phyloP scores from a whole-genome alignment of 1,284 basidiomycete species.

The Filobasidium uniguttulatum region DNA sequence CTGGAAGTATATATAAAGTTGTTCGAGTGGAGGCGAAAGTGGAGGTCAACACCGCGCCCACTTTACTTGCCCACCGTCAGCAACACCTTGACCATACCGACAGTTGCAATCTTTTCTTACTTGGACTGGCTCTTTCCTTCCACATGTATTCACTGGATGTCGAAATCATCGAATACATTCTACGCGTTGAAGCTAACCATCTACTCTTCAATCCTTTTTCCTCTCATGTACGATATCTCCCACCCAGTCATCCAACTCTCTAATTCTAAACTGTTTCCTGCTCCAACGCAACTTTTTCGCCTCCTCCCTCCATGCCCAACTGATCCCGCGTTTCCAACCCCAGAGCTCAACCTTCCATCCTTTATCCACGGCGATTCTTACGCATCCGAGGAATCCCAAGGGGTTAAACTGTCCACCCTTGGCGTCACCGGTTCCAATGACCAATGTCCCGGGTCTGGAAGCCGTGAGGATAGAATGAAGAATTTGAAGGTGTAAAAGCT shows the following conservation, averaged over 20 bases:
- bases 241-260: slow-evolving; percentile 29
- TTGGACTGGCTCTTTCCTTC: no score
- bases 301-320: slow-evolving; percentile 20
- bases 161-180: no score
- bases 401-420: slow-evolving; percentile 76
- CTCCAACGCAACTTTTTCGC: slow-evolving; percentile 23
- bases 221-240: slow-evolving; percentile 26
- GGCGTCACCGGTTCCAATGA: slow-evolving; percentile 78
- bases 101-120: no score
- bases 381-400: slow-evolving; percentile 71
- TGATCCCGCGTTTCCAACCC: slow-evolving; percentile 26
- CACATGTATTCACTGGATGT: no score
- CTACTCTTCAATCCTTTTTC: no score
- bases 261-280: slow-evolving; percentile 23
- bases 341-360: slow-evolving; percentile 76
- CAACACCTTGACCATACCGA: no score
- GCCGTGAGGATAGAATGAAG: slow-evolving; percentile 61
- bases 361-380: slow-evolving; percentile 60
- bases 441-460: slow-evolving; percentile 51
- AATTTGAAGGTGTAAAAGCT: slow-evolving; percentile 70
- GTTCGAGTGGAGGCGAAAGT: no score
- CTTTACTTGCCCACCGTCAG: no score
- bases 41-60: no score
- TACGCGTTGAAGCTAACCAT: no score
- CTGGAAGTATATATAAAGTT: neutral